Evolutionary conservation across 805 yeast species (phyloP).

Genomic region (Priceomyces medius): DNA sequence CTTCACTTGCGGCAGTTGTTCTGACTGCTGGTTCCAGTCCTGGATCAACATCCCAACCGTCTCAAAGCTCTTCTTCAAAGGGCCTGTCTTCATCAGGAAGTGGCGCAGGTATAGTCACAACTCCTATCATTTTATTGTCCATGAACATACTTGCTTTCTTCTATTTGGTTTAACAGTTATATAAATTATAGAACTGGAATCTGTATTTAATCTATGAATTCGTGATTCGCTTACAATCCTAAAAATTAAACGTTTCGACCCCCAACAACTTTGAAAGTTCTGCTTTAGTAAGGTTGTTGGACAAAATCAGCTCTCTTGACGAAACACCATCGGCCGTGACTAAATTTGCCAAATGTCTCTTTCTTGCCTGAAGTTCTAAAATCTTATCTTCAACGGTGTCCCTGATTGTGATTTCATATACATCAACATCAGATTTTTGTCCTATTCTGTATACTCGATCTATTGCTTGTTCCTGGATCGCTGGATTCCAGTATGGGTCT

Average conservation of each 20-base stretch:
- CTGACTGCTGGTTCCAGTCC: too few relatives aligned
- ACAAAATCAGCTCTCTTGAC: neutral
- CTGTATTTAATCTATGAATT: too few relatives aligned
- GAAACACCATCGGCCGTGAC: slow-evolving; percentile 31
- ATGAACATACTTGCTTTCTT: neutral
- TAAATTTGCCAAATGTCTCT: slow-evolving; percentile 67
- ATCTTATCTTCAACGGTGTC: slow-evolving; percentile 80
- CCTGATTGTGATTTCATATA: slow-evolving; percentile 70
- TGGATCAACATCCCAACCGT: too few relatives aligned
- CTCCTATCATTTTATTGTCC: neutral
- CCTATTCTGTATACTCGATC: slow-evolving; percentile 90
- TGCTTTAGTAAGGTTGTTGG: slow-evolving; percentile 1
- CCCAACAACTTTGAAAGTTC: slow-evolving; percentile 7
- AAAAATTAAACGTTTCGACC: neutral
- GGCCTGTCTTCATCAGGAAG: neutral
- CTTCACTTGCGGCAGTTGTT: too few relatives aligned
- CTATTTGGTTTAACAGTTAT: neutral
- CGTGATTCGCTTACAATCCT: too few relatives aligned
- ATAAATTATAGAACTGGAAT: neutral
- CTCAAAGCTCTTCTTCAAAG: too few relatives aligned
- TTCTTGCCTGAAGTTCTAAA: slow-evolving; percentile 76
- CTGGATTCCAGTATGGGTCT: slow-evolving; percentile 88
- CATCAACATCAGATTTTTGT: slow-evolving; percentile 64
- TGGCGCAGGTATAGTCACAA: neutral
- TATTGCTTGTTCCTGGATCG: slow-evolving; percentile 72